Evolutionary conservation across 192 early-diverging fungal genomes (phyloP).

Genomic region (Phlyctochytrium planicorne): DNA sequence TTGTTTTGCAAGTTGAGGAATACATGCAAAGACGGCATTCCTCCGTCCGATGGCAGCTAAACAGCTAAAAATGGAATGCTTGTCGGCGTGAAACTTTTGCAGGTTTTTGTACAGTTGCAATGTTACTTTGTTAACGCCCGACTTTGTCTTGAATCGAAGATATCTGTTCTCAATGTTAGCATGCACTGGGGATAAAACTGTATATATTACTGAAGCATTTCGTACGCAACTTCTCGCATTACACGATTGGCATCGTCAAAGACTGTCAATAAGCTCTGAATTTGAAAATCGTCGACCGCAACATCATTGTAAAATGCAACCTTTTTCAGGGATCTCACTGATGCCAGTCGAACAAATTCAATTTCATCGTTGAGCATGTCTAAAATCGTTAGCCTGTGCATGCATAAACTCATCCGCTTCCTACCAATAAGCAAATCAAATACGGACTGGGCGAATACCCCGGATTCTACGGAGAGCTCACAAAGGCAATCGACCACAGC

Average conservation of each 20-base stretch:
- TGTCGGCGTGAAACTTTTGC: conserved; percentile 67
- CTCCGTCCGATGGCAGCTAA: conserved; percentile 62
- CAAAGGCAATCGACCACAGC: conserved; percentile 68
- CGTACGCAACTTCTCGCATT: conserved; percentile 72
- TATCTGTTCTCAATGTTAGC: neutral
- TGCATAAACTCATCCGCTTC: neutral
- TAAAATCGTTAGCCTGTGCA: neutral
- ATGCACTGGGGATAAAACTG: conserved; percentile 3
- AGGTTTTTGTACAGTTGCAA: conserved; percentile 65
- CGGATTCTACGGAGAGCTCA: conserved; percentile 69
- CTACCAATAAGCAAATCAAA: conserved; percentile 79
- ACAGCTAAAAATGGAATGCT: conserved; percentile 65
- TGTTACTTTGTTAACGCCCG: conserved; percentile 40
- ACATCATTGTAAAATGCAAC: conserved; percentile 63
- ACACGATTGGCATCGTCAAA: conserved; percentile 71
- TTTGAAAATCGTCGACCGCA: conserved; percentile 68
- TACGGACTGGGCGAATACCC: conserved; percentile 69
- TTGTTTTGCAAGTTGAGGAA: no score
- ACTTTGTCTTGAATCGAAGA: conserved; percentile 50
- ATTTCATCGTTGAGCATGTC: conserved; percentile 99
- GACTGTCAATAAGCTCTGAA: conserved; percentile 69
- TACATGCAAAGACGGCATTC: conserved; percentile 46
- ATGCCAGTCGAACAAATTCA: conserved; percentile 76
- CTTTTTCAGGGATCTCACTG: conserved; percentile 70
- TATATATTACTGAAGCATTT: conserved; percentile 61